Percentiles rank a stretch among this genome's conserved stretches.
Evolutionary conservation across 257 asterid species (phyloP).

Genomic region (Dorcoceras hygrometricum): DNA sequence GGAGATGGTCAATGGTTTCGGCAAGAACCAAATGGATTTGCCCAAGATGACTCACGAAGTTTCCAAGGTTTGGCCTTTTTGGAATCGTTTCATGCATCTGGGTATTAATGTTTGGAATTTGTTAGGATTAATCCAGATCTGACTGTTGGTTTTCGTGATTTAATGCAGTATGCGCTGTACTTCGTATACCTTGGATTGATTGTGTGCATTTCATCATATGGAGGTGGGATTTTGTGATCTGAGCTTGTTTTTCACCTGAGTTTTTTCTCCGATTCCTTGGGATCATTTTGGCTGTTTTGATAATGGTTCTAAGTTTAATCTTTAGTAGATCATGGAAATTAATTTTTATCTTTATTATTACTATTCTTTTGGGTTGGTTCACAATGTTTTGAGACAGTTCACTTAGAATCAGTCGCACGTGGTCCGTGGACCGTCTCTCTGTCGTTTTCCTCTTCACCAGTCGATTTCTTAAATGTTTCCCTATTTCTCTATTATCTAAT

Average conservation of each 20-base stretch:
- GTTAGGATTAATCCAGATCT: conserved; percentile 47
- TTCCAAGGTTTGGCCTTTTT: conserved; percentile 44
- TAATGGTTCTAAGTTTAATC: not conserved
- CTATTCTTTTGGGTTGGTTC: too few species aligned
- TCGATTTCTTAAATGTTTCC: conserved; percentile 43
- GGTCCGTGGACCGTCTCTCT: conserved; percentile 83
- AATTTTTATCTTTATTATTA: not conserved
- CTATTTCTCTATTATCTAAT: conserved; percentile 42
- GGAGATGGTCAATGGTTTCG: conserved; percentile 93
- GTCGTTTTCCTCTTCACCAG: conserved; percentile 67
- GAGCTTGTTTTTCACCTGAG: conserved; percentile 2
- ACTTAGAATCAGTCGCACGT: conserved; percentile 70
- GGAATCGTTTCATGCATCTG: not conserved
- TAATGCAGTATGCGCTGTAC: conserved; percentile 88
- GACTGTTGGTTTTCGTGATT: conserved; percentile 15
- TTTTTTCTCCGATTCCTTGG: not conserved
- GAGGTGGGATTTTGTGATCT: conserved; percentile 67
- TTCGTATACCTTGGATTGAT: conserved; percentile 91
- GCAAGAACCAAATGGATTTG: conserved; percentile 89
- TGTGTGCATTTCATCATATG: conserved; percentile 92
- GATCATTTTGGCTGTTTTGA: not conserved
- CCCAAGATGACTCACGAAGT: conserved; percentile 66
- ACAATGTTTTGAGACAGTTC: conserved; percentile 36
- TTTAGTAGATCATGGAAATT: not conserved
- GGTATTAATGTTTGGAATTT: not conserved